Evolutionary conservation across 305 asterid genomes (phyloP).

Genomic region (Fraxinus sp.): DNA sequence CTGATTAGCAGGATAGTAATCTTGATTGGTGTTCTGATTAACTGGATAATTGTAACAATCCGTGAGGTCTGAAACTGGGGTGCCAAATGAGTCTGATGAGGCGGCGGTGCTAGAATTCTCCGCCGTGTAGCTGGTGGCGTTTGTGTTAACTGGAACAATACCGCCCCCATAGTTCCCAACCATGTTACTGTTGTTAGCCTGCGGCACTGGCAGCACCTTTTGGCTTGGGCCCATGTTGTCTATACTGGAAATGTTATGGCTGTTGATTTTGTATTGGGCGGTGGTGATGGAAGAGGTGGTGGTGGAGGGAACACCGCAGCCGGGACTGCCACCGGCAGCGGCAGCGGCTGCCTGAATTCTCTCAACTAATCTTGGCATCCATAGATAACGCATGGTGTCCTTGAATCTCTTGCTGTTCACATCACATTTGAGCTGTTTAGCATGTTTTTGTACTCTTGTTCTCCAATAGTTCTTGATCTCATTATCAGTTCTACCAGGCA

Average conservation of each 20-base stretch:
- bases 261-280: background rate
- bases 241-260: background rate
- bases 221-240: constrained; percentile 18
- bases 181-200: background rate
- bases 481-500: constrained; percentile 56
- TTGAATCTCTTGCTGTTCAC: constrained; percentile 44
- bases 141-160: background rate
- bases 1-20: constrained; percentile 24
- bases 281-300: constrained; percentile 2
- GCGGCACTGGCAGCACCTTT: background rate
- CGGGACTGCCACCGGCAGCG: background rate
- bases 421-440: constrained; percentile 48
- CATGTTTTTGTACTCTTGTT: constrained; percentile 58
- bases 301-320: constrained; percentile 12
- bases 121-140: constrained; percentile 32
- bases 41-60: constrained; percentile 53
- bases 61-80: constrained; percentile 63
- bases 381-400: constrained; percentile 42
- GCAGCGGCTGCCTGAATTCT: constrained; percentile 40
- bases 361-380: constrained; percentile 49
- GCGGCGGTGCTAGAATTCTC: constrained; percentile 65
- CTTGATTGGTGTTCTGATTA: constrained; percentile 25
- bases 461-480: constrained; percentile 61
- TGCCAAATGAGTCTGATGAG: constrained; percentile 69
- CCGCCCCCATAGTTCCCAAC: background rate